Base-by-base conservation (phyloP, 441 rosid genomes). In the Kokia cookei region DNA sequence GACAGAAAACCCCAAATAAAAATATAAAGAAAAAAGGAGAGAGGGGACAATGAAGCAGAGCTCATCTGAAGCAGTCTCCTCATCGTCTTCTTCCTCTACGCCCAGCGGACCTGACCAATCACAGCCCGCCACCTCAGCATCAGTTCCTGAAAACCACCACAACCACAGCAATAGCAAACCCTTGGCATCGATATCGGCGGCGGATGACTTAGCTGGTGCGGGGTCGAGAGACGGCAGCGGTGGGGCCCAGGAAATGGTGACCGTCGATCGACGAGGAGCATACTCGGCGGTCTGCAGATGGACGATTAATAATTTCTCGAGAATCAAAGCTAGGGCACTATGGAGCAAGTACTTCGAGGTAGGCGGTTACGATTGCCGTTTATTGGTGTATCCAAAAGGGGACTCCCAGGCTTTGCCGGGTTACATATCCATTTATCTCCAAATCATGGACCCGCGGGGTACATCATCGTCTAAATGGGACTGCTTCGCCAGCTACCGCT, bases 261-360 rank as follows among this genome's bases (percentile, higher is more conserved):
- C 87, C 68, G 80, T 94, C 82, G 98, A 94, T 83, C 98, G 98
- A 2, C 85, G 93, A 1, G 97, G 98, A 0, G 99, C 91, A 59
- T 85, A 87, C 84, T 84, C 94, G 2, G 97, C 98, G n/a, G 69
- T 88, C 24, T 96, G 99, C 79, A 75, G 89, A 76, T 96, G 99
- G 98, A 94, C 97, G 76, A 97, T 96, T 3, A 86, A 89, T 47
- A 82, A 83, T 82, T 93, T 96, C 54, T 86, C 97, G 1, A 88
- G 91, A 80, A 85, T 90, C 40, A 96, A 92, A 81, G 98, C 98
- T 51, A 86, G 93, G 87, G 96, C 97, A 74, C 82, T 92, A 2
- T 94, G 97, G 98, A 92, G 99, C 76, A 91, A 88, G 89, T 96
- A 96, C 86, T 92, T 96, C 75, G 99, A 94, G 90, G 98, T 96